These are phyloP conservation scores for Stylosanthes scabra DNA, from an alignment of 331 rosid genomes.

Conservation along the genomic window DNA sequence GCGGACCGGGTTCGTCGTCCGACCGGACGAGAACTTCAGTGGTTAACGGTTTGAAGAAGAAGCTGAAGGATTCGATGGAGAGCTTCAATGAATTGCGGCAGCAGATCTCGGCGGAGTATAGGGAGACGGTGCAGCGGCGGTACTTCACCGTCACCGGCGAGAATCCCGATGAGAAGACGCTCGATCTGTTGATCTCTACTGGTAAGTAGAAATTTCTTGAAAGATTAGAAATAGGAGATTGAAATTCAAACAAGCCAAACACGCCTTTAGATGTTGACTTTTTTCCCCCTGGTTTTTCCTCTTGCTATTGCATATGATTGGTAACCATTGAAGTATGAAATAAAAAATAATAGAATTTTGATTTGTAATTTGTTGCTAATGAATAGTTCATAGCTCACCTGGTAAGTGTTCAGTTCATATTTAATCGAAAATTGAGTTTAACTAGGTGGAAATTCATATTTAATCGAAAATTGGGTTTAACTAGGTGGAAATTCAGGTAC, in stretches of 20 bases:
- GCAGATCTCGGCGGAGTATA: conserved; percentile 77
- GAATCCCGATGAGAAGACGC: conserved; percentile 89
- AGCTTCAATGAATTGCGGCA: conserved; percentile 65
- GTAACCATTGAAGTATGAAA: background rate
- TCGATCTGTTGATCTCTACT: conserved; percentile 85
- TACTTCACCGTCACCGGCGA: conserved; percentile 96
- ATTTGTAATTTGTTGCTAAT: too few species aligned
- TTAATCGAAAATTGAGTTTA: too few species aligned
- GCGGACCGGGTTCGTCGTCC: conserved; percentile 94
- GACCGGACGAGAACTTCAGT: conserved; percentile 90
- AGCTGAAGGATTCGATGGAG: conserved; percentile 89
- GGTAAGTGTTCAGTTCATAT: too few species aligned
- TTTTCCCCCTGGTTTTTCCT: background rate
- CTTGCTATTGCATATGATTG: background rate
- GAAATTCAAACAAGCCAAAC: background rate
- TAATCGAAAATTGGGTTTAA: too few species aligned
- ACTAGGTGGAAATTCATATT: too few species aligned
- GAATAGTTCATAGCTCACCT: too few species aligned
- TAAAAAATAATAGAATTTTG: too few species aligned
- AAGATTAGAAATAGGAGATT: background rate
- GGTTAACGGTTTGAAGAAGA: conserved; percentile 87
- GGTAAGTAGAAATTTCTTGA: conserved; percentile 46
- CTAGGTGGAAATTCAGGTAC: too few species aligned
- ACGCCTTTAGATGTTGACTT: background rate
- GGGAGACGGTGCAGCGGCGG: conserved; percentile 93